A percentile compares a stretch with the other conserved stretches of the same genome.
Conservation (phyloP, 306 rosid genomes). For the Citrullus colocynthis region DNA sequence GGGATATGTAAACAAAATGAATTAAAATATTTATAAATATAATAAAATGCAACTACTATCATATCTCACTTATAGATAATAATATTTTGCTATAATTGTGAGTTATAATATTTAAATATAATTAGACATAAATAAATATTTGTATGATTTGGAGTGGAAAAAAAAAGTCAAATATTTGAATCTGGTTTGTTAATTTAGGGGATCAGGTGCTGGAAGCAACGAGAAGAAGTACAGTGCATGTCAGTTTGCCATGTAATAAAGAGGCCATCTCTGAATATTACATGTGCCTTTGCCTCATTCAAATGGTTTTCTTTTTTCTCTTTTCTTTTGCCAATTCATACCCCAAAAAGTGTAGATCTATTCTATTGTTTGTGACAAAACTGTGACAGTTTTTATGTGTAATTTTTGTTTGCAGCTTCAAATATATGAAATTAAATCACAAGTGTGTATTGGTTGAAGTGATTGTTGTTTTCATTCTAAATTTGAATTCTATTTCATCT, state of each 20-base stretch:
- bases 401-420: neutral
- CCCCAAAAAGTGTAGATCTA: neutral
- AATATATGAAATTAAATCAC: no score
- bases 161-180: neutral
- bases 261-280: neutral
- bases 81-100: no score
- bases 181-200: neutral
- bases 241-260: neutral
- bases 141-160: no score
- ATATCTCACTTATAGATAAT: no score
- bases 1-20: no score
- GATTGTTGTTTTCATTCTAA: no score
- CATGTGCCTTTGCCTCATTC: constrained; percentile 7
- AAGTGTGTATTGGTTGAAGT: no score
- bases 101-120: no score
- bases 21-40: no score
- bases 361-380: neutral
- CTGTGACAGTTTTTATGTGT: neutral
- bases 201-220: neutral
- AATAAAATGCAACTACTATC: no score
- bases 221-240: constrained; percentile 4
- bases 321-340: no score
- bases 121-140: neutral
- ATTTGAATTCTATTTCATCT: neutral
- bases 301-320: no score